These are phyloP conservation scores for Psophocarpus tetragonolobus DNA, from an alignment of 306 rosid genomes.

Conservation along the genomic window DNA sequence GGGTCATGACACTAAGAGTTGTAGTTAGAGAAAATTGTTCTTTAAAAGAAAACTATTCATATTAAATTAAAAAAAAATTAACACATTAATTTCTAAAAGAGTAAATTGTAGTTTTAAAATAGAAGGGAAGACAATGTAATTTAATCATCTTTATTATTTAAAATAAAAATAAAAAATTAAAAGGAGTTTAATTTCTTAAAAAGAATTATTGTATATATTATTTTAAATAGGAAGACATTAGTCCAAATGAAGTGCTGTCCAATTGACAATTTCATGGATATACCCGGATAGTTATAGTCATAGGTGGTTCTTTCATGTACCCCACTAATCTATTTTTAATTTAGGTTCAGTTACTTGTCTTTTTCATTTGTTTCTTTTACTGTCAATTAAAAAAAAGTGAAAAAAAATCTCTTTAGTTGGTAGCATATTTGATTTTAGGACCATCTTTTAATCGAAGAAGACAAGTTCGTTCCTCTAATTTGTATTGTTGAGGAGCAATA, in stretches of 20 bases:
- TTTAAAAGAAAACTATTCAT: not conserved
- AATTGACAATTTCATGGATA: not conserved
- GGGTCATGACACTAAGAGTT: not conserved
- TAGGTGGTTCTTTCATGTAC: not conserved
- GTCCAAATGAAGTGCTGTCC: not conserved
- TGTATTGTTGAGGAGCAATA: not conserved
- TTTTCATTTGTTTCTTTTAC: not conserved
- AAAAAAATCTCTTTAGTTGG: not conserved
- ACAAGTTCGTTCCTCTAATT: not conserved
- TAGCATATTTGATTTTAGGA: not conserved
- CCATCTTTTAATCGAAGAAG: not conserved
- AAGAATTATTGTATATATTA: not conserved
- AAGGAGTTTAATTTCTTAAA: not conserved
- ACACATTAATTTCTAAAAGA: not conserved
- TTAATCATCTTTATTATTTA: not conserved
- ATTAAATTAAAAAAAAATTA: not conserved
- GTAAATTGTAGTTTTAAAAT: not conserved
- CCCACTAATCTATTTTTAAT: not conserved
- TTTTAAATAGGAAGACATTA: not conserved
- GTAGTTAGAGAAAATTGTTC: not conserved
- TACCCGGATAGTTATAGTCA: not conserved
- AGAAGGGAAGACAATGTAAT: not conserved
- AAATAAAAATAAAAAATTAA: too few species aligned
- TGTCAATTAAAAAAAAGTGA: not conserved
- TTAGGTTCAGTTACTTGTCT: not conserved